Conservation (phyloP, 2,329 filamentous ascomycete genomes). For the Malbranchea cinnamomea region DNA sequence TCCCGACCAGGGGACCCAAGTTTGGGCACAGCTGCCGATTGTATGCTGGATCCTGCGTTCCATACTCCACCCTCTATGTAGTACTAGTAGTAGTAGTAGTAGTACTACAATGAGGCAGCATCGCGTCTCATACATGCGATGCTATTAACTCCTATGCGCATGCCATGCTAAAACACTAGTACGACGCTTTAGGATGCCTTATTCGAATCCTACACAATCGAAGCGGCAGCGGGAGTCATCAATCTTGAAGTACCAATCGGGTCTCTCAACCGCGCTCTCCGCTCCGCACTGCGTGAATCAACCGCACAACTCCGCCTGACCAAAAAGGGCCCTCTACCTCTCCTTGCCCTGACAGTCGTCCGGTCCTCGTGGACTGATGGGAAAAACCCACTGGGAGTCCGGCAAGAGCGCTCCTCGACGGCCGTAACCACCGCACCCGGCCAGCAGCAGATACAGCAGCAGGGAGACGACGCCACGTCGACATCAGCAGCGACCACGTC, state of each 20-base stretch:
- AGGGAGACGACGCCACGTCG: slow-evolving; percentile 31
- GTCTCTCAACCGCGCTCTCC: slow-evolving; percentile 78
- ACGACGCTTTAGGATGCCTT: slow-evolving; percentile 51
- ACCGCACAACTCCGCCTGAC: slow-evolving; percentile 78
- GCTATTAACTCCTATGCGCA: background rate
- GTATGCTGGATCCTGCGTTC: too few relatives aligned
- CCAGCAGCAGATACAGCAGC: slow-evolving; percentile 17
- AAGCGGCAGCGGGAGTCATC: slow-evolving; percentile 85
- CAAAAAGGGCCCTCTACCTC: slow-evolving; percentile 75
- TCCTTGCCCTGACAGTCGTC: slow-evolving; percentile 80
- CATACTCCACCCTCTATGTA: too few relatives aligned
- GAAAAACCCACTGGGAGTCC: slow-evolving; percentile 41
- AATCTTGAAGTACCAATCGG: slow-evolving; percentile 90
- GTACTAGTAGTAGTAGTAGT: slow-evolving; percentile 2
- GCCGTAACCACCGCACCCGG: slow-evolving; percentile 16
- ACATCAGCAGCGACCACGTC: slow-evolving; percentile 32
- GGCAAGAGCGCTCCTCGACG: slow-evolving; percentile 28
- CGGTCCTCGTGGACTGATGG: slow-evolving; percentile 35
- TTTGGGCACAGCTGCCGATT: slow-evolving; percentile 63
- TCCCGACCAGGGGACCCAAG: slow-evolving; percentile 84
- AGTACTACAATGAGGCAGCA: background rate
- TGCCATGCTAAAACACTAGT: too few relatives aligned
- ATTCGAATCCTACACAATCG: slow-evolving; percentile 78
- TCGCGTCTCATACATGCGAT: background rate
- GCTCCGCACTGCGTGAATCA: slow-evolving; percentile 67